Percentiles rank a stretch among this genome's conserved stretches.
Evolutionary conservation across 495 filamentous ascomycete species (phyloP).

Genomic region (Penicillium parvum): DNA sequence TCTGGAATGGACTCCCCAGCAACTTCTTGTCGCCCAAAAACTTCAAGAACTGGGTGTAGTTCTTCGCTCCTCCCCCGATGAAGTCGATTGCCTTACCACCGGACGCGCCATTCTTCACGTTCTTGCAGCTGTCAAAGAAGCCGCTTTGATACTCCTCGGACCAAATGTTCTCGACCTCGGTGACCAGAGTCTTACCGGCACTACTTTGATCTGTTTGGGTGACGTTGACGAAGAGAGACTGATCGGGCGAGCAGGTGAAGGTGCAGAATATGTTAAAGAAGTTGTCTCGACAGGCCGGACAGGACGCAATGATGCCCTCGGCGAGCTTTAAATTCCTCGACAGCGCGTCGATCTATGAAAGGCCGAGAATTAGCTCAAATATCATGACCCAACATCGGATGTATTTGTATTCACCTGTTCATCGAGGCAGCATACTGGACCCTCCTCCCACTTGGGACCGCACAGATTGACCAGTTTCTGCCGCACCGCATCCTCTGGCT

Average conservation of each 20-base stretch:
- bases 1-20: slow-evolving; percentile 89
- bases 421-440: slow-evolving; percentile 75
- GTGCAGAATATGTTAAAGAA: slow-evolving; percentile 98
- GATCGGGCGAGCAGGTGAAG: slow-evolving; percentile 95
- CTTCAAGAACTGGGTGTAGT: slow-evolving; percentile 76
- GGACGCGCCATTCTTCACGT: slow-evolving; percentile 94
- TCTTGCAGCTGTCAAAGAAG: slow-evolving; percentile 96
- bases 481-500: slow-evolving; percentile 63
- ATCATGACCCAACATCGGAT: neutral
- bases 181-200: slow-evolving; percentile 68
- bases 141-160: slow-evolving; percentile 79
- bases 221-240: slow-evolving; percentile 92
- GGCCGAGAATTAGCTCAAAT: neutral
- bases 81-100: slow-evolving; percentile 90
- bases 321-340: slow-evolving; percentile 79
- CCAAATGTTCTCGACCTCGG: slow-evolving; percentile 86
- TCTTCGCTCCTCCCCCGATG: slow-evolving; percentile 91
- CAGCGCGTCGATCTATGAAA: slow-evolving; percentile 64
- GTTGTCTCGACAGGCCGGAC: slow-evolving; percentile 93
- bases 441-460: slow-evolving; percentile 76
- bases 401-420: slow-evolving; percentile 66
- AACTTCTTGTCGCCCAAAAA: slow-evolving; percentile 92
- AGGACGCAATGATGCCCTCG: slow-evolving; percentile 80
- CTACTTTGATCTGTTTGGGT: slow-evolving; percentile 64
- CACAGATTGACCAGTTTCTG: slow-evolving; percentile 80